A percentile compares a stretch with the other conserved stretches of the same genome.
phyloP scores from a whole-genome alignment of 345 rosid genomes.

The Eucalyptus camaldulensis region DNA sequence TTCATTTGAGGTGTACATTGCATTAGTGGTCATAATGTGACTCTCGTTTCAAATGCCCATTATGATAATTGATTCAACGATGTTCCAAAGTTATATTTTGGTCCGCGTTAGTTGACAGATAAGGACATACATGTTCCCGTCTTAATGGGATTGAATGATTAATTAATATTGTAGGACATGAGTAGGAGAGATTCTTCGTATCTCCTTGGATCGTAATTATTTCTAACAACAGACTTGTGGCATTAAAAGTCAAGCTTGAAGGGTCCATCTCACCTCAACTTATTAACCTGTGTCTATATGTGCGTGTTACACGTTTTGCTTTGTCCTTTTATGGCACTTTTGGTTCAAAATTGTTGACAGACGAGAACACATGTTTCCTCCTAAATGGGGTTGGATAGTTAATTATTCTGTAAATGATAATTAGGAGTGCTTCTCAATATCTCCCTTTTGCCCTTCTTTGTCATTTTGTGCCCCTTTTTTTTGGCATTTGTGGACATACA shows the following conservation, averaged over 20 bases:
- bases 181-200: not conserved
- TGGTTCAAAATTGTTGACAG: not conserved
- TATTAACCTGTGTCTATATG: not conserved
- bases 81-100: no score
- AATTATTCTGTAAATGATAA: not conserved
- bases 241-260: not conserved
- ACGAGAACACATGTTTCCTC: not conserved
- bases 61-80: no score
- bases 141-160: accelerated
- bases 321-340: not conserved
- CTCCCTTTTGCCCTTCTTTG: not conserved
- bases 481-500: not conserved
- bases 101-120: no score
- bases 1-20: not conserved
- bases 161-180: accelerated
- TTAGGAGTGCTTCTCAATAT: not conserved
- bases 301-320: not conserved
- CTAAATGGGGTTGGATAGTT: not conserved
- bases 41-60: no score
- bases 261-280: not conserved
- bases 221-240: not conserved
- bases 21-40: not conserved
- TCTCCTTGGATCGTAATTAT: not conserved
- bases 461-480: not conserved
- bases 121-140: not conserved